Evolutionary conservation across 1,139 yeast genomes (phyloP), one percentile per base, ranked within the genome.

Genomic region (Kurtzmaniella quercitrusa): DNA sequence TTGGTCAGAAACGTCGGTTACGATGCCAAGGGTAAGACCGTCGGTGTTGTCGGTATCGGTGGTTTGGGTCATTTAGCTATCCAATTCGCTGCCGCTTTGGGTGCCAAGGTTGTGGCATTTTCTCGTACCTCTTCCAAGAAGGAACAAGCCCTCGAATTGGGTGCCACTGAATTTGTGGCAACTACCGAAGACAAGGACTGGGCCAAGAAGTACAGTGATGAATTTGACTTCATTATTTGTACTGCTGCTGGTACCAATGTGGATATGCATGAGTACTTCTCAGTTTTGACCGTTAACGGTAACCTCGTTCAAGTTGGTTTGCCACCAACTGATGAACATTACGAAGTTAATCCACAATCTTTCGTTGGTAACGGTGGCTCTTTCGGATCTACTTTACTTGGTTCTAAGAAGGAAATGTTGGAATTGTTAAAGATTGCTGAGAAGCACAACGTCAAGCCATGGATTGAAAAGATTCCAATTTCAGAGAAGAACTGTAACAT

Each of bases 301-400:
- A 65, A 67, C 42, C 73, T 80, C 53, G 66, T 79, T 40, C 68
- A 80, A 32, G 84, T 78, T 42, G 83, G 85, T 41, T 65, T 78
- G 45, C 80, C 80, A 39, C 65, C 70, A 26, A 46, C 44, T 3
- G 48, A 44, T 4, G 71, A 68, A 34, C 50, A 48, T 23, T 53
- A 63, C 42, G 50, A 45, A 15, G 60, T 62, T 33, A 48, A 61
- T 38, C 66, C 72, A 37, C 54, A 56, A 45, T 45, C 57, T 30
- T 56, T 69, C 48, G 52, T 66, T 47, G 41, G 45, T 36, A 58
- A 57, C 45, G 71, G 65, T 43, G 57, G 59, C 20, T 48, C 60
- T 26, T 60, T 71, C 41, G 63, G 66, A 21, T 51, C 69, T 40
- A 61, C 74, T 1, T 49, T 56, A 33, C 57, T 68, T 48, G 78